A percentile compares a stretch with the other conserved stretches of the same genome.
These are phyloP conservation scores for Mucor sp. DNA, from an alignment of 371 early-diverging fungal genomes.

Conservation along the genomic window DNA sequence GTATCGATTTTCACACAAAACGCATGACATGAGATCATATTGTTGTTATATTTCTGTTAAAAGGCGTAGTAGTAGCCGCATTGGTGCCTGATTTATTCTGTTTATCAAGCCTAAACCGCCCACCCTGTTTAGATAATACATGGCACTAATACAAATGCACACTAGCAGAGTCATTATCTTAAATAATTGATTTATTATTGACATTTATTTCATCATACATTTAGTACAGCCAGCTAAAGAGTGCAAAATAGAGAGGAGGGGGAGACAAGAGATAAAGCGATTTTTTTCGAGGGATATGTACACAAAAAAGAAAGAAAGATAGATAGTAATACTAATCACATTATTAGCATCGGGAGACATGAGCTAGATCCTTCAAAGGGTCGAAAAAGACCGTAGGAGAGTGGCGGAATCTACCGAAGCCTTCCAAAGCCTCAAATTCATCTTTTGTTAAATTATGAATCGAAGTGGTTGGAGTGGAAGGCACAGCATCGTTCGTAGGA, in stretches of 20 bases:
- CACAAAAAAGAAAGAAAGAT: background rate
- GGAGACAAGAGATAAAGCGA: background rate
- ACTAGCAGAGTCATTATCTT: background rate
- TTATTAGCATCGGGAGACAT: background rate
- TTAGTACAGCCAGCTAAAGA: background rate
- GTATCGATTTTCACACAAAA: slow-evolving; percentile 10
- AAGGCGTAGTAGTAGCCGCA: background rate
- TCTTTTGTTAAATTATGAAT: slow-evolving; percentile 32
- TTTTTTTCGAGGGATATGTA: background rate
- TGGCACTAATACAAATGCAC: background rate
- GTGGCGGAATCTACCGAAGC: slow-evolving; percentile 35
- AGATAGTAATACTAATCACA: background rate
- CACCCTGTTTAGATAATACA: background rate
- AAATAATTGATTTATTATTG: background rate
- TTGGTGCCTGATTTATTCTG: slow-evolving; percentile 4
- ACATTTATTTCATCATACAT: background rate
- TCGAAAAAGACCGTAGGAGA: slow-evolving; percentile 23
- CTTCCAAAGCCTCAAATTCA: slow-evolving; percentile 47
- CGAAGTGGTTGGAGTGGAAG: background rate
- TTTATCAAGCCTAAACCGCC: background rate
- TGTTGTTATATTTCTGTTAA: background rate
- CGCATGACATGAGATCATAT: slow-evolving; percentile 16
- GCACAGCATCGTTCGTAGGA: slow-evolving; percentile 8
- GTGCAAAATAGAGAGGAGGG: background rate
- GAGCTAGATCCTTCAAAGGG: slow-evolving; percentile 23